A percentile compares a stretch with the other conserved stretches of the same genome.
phyloP scores from a whole-genome alignment of 257 asterid species.

The Scutellaria baicalensis region DNA sequence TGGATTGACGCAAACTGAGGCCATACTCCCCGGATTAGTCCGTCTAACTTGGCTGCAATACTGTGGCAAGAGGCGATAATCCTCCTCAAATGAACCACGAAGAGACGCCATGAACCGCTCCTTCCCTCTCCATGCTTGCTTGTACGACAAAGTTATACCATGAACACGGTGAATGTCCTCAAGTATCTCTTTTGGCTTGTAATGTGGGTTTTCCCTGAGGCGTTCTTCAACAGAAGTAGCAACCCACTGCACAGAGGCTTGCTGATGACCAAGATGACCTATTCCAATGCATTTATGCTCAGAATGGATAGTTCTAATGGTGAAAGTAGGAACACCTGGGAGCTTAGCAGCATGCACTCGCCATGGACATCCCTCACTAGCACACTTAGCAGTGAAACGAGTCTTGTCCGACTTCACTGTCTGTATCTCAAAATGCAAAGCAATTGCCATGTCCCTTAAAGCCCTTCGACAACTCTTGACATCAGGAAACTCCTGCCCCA shows the following conservation, averaged over 20 bases:
- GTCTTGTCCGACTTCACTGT: slow-evolving; percentile 68
- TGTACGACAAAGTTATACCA: slow-evolving; percentile 65
- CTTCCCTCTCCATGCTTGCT: slow-evolving; percentile 82
- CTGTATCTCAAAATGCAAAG: slow-evolving; percentile 67
- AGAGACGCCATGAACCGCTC: slow-evolving; percentile 55
- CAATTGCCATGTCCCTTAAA: slow-evolving; percentile 61
- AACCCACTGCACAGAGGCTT: slow-evolving; percentile 78
- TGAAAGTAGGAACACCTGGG: slow-evolving; percentile 62
- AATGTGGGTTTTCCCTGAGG: slow-evolving; percentile 56
- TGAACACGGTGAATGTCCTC: slow-evolving; percentile 68
- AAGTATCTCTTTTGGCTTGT: slow-evolving; percentile 63
- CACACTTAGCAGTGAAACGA: slow-evolving; percentile 72
- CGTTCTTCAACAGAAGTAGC: slow-evolving; percentile 54
- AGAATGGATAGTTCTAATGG: slow-evolving; percentile 51
- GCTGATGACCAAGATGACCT: slow-evolving; percentile 65
- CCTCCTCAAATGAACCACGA: slow-evolving; percentile 69
- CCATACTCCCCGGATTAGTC: slow-evolving; percentile 73
- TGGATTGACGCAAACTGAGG: slow-evolving; percentile 45
- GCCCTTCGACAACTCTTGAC: slow-evolving; percentile 66
- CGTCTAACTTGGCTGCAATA: slow-evolving; percentile 53
- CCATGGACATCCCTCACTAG: slow-evolving; percentile 74
- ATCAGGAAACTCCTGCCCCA: slow-evolving; percentile 69
- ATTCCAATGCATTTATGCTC: slow-evolving; percentile 60
- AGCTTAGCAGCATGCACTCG: slow-evolving; percentile 69
- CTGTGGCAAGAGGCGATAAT: slow-evolving; percentile 57